Evolutionary conservation across 2,329 filamentous ascomycete species (phyloP), one percentile per base, ranked within the genome.

Genomic region (Aschersonia sp.): DNA sequence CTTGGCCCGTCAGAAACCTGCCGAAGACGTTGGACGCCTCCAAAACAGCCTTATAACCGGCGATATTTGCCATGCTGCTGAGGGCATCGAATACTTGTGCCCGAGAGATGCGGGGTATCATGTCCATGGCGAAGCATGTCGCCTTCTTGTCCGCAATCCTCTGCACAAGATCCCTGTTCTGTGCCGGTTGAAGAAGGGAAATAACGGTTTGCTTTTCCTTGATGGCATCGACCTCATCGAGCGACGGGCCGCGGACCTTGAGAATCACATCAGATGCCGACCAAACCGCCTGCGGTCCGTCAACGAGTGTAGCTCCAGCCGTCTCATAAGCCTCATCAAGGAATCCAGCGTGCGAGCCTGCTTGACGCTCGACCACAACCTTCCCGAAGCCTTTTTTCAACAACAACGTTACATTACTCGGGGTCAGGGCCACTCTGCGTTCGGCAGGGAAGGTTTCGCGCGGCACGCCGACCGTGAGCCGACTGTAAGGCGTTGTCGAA

Each of bases 31-130:
- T 94, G 10, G 86, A 89, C 1, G 88, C 89, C 63, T 94, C 88
- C 43, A 94, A 70, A 1, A 94, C 86, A 41, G 88, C 89, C 65
- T 94, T 94, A 68, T 95, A 95, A 0, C 89, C 89, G 29, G 88
- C 86, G 66, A 94, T 94, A 57, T 94, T 94, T 51, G 89, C 88
- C 89, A 94, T 94, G 7, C 85, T 92, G 62, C 86, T 89, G 48
- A 94, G 72, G 1, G 87, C 88, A 65, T 94, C 88, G 57, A 94
- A 94, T 0, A 85, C 81, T 61, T 94, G 89, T 1, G 89, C 88
- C 44, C 89, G 78, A 1, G 88, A 94, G 56, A 94, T 94, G 41
- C 89, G 80, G 12, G 89, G 89, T 47, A 95, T 84, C 80, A 89
- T 84, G 60, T 95, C 89, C 88, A 95, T 94, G 29, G 89, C 87